A percentile compares a stretch with the other conserved stretches of the same genome.
Conservation (phyloP, 208 protist genomes). For the Paratrypanosoma confusum region DNA sequence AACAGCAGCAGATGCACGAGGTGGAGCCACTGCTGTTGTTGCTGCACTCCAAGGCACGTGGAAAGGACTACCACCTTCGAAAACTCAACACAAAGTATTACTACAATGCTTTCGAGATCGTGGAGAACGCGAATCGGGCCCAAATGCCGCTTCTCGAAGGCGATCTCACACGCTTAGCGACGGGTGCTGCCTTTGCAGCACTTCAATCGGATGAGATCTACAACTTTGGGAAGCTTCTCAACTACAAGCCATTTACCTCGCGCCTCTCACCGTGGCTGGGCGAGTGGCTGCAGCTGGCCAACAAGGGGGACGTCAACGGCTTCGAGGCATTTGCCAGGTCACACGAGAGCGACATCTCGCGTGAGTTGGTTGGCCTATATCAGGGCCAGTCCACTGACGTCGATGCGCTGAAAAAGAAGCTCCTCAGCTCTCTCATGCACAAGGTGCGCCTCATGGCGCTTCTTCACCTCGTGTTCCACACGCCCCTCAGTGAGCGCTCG, state of each 20-base stretch:
- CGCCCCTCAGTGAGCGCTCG: slow-evolving; percentile 83
- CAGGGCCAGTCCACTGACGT: background rate
- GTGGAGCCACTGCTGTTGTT: slow-evolving; percentile 70
- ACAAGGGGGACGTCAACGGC: background rate
- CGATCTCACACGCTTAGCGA: slow-evolving; percentile 52
- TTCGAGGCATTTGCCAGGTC: background rate
- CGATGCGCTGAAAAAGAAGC: slow-evolving; percentile 24
- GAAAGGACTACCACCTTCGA: slow-evolving; percentile 77
- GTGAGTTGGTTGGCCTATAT: slow-evolving; percentile 64
- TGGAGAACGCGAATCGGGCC: slow-evolving; percentile 62
- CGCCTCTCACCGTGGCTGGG: slow-evolving; percentile 36
- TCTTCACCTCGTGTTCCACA: slow-evolving; percentile 93
- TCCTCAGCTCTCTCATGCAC: no score
- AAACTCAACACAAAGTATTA: slow-evolving; percentile 74
- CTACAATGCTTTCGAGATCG: slow-evolving; percentile 70
- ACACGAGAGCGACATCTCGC: slow-evolving; percentile 51
- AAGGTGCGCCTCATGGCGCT: slow-evolving; percentile 93
- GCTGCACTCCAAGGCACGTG: slow-evolving; percentile 59
- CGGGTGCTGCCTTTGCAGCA: slow-evolving; percentile 60
- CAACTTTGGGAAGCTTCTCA: slow-evolving; percentile 82
- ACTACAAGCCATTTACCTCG: slow-evolving; percentile 37
- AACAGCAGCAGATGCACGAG: slow-evolving; percentile 72
- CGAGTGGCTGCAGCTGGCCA: background rate
- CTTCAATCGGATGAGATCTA: slow-evolving; percentile 75
- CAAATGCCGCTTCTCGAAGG: slow-evolving; percentile 52